phyloP scores from a whole-genome alignment of 2,329 filamentous ascomycete species.

The Alternaria viburni region DNA sequence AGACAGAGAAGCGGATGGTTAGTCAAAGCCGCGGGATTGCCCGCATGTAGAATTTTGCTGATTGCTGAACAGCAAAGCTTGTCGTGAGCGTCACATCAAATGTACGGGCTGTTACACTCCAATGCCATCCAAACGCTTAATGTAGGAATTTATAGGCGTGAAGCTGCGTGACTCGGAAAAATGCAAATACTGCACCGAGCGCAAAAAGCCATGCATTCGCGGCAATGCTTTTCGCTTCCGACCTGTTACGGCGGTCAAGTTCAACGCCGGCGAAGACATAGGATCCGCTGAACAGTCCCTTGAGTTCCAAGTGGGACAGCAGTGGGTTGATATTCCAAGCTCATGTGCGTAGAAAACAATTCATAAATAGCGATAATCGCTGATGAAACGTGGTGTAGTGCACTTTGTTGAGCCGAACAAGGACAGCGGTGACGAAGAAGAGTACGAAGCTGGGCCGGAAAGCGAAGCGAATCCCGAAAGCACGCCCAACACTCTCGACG shows the following conservation, averaged over 20 bases:
- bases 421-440: conserved; percentile 29
- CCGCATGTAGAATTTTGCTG: conserved; percentile 17
- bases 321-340: conserved; percentile 36
- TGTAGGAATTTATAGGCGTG: conserved; percentile 22
- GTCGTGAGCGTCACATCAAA: conserved; percentile 42
- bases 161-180: conserved; percentile 36
- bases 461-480: conserved; percentile 10
- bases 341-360: conserved; percentile 21
- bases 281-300: conserved; percentile 38
- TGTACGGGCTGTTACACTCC: conserved; percentile 20
- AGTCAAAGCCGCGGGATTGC: conserved; percentile 1
- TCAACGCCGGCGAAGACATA: conserved; percentile 40
- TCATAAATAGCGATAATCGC: neutral
- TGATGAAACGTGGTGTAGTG: conserved; percentile 17
- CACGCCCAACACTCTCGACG: neutral
- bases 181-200: conserved; percentile 41
- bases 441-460: conserved; percentile 8
- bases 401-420: conserved; percentile 38
- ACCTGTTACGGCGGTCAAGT: conserved; percentile 38
- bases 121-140: neutral
- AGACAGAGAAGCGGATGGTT: conserved; percentile 40
- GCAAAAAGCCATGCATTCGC: conserved; percentile 34
- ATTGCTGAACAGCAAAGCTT: conserved; percentile 29
- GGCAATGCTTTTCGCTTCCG: conserved; percentile 42
- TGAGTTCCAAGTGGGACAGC: conserved; percentile 32